These are phyloP conservation scores for Datisca glomerata DNA, from an alignment of 306 rosid genomes.

Conservation along the genomic window DNA sequence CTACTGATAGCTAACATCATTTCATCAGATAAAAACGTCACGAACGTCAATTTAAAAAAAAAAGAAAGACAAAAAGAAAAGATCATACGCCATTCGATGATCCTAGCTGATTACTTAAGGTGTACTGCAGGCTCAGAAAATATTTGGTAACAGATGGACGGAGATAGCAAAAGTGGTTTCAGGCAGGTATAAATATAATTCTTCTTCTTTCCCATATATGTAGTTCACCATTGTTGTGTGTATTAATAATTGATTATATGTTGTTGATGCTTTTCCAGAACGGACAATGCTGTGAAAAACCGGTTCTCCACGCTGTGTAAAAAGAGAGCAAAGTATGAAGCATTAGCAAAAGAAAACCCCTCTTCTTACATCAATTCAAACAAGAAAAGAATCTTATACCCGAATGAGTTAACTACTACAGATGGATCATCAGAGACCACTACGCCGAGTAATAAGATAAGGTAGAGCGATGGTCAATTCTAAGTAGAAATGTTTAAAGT, in stretches of 20 bases:
- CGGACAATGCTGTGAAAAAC: conserved; percentile 98
- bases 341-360: conserved; percentile 79
- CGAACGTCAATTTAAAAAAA: too few relatives aligned
- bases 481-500: not conserved
- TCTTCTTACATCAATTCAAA: conserved; percentile 46
- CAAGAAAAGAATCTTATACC: conserved; percentile 53
- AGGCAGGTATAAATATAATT: conserved; percentile 89
- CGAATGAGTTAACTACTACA: conserved; percentile 27
- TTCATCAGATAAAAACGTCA: too few relatives aligned
- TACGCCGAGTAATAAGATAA: conserved; percentile 46
- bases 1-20: too few relatives aligned
- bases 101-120: conserved; percentile 19
- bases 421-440: conserved; percentile 41
- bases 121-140: conserved; percentile 75
- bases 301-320: conserved; percentile 94
- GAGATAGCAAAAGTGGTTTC: conserved; percentile 99
- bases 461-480: conserved; percentile 54
- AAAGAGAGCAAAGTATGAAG: conserved; percentile 97
- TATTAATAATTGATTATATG: conserved; percentile 11
- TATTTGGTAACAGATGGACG: conserved; percentile 97
- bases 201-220: too few relatives aligned
- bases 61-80: too few relatives aligned
- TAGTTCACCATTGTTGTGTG: too few relatives aligned
- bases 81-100: conserved; percentile 11
- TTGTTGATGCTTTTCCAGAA: conserved; percentile 38